Percentiles rank a stretch among this genome's conserved stretches.
Conservation (phyloP, 139 green algal species). For the Chlorella sp. region DNA sequence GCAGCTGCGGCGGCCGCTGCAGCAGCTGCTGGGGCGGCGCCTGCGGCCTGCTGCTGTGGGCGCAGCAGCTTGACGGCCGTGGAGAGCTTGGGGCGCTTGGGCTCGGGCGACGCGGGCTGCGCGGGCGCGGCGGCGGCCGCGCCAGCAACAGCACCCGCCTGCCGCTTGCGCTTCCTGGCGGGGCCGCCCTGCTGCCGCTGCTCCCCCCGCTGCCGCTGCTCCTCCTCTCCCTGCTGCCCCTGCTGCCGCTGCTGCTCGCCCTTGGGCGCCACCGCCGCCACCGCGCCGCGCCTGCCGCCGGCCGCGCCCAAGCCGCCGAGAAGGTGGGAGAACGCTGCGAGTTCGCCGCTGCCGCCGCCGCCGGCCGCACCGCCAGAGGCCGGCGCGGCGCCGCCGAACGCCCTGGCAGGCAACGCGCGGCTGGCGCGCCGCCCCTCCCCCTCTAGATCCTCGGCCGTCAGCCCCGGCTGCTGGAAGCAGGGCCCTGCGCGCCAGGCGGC, state of each 20-base stretch:
- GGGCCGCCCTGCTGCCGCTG: neutral
- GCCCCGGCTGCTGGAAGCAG: slow-evolving; percentile 43
- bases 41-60: neutral
- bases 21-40: slow-evolving; percentile 4
- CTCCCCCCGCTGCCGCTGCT: slow-evolving; percentile 4
- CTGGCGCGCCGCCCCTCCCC: slow-evolving; percentile 17
- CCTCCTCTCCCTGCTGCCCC: neutral
- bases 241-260: slow-evolving; percentile 6
- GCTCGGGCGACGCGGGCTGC: neutral
- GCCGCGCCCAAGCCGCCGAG: neutral
- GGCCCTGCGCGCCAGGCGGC: slow-evolving; percentile 3
- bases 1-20: neutral
- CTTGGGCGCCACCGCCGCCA: slow-evolving; percentile 7
- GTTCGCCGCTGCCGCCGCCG: neutral
- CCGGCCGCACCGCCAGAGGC: neutral
- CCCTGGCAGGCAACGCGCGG: neutral
- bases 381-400: neutral
- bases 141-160: neutral
- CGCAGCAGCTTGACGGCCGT: slow-evolving; percentile 39
- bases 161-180: neutral
- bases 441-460: slow-evolving; percentile 44
- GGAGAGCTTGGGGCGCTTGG: slow-evolving; percentile 21
- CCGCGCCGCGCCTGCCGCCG: neutral
- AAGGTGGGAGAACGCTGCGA: neutral
- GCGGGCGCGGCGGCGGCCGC: neutral